Conservation (phyloP, 192 early-diverging fungal genomes). For the Gryganskiella cystojenkinii region DNA sequence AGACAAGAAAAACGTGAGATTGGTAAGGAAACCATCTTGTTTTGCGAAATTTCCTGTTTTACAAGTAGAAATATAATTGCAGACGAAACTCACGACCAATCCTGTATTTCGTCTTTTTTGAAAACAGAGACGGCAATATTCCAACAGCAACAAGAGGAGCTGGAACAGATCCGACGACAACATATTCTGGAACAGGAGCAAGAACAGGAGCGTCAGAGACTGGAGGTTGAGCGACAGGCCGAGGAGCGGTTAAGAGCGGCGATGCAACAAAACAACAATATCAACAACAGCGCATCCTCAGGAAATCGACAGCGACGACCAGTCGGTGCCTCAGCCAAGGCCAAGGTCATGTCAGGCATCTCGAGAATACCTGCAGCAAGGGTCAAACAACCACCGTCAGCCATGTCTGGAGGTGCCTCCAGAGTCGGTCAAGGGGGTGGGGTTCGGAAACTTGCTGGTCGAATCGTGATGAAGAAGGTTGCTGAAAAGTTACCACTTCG, state of each 20-base stretch:
- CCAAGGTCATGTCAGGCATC: constrained; percentile 11
- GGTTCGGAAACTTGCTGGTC: constrained; percentile 35
- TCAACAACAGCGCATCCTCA: neutral
- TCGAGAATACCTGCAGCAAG: constrained; percentile 13
- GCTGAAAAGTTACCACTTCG: constrained; percentile 32
- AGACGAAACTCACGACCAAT: neutral
- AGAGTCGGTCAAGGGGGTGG: constrained; percentile 30
- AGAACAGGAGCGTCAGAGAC: constrained; percentile 29
- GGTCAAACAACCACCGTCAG: neutral
- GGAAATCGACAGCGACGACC: neutral
- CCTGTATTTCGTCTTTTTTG: neutral
- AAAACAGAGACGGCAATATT: constrained; percentile 24
- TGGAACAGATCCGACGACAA: constrained; percentile 36
- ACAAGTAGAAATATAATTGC: neutral
- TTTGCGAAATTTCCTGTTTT: neutral
- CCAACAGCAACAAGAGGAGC: constrained; percentile 43
- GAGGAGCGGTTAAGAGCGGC: constrained; percentile 24
- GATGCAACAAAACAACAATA: neutral
- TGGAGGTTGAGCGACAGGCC: constrained; percentile 30
- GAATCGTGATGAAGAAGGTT: constrained; percentile 44
- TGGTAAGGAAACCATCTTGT: neutral
- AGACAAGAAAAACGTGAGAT: constrained; percentile 42
- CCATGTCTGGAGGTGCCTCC: constrained; percentile 12
- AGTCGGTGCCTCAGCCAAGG: neutral
- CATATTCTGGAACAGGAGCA: constrained; percentile 35